Evolutionary conservation across 2,329 filamentous ascomycete species (phyloP).

Genomic region (Aspergillus intermedius): DNA sequence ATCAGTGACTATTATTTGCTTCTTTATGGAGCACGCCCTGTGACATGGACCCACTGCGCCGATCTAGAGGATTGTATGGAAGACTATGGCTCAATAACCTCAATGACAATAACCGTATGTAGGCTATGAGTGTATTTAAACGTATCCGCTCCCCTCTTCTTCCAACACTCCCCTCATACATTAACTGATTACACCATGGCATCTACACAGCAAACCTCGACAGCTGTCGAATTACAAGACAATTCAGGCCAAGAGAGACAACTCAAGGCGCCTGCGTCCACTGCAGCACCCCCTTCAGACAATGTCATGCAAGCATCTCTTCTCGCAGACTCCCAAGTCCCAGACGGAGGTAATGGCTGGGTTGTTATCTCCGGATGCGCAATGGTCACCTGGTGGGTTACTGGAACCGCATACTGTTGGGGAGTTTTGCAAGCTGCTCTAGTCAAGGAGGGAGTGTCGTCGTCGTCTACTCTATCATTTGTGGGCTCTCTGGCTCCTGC

Average conservation of each 20-base stretch:
- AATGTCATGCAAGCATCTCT: constrained; percentile 40
- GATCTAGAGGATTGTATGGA: neutral
- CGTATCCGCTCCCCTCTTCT: too few species aligned
- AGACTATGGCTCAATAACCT: neutral
- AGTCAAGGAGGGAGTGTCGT: constrained; percentile 42
- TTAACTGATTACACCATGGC: neutral
- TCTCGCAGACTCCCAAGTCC: constrained; percentile 38
- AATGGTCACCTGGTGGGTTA: constrained; percentile 51
- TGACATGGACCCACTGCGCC: neutral
- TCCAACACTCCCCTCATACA: too few species aligned
- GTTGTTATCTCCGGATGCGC: constrained; percentile 47
- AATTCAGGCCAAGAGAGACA: neutral
- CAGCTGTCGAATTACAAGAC: neutral
- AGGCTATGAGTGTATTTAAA: too few species aligned
- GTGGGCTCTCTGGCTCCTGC: constrained; percentile 50
- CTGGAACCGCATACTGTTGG: constrained; percentile 54
- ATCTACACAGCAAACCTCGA: neutral
- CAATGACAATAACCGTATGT: neutral
- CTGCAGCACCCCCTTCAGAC: constrained; percentile 10
- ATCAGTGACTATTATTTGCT: too few species aligned
- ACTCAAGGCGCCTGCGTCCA: neutral
- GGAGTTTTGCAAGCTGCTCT: constrained; percentile 55
- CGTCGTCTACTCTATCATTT: constrained; percentile 51
- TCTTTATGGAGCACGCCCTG: neutral
- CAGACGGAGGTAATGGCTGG: constrained; percentile 25